Base-by-base conservation (phyloP, 2,329 filamentous ascomycete species). In the Epichloe amarillans region DNA sequence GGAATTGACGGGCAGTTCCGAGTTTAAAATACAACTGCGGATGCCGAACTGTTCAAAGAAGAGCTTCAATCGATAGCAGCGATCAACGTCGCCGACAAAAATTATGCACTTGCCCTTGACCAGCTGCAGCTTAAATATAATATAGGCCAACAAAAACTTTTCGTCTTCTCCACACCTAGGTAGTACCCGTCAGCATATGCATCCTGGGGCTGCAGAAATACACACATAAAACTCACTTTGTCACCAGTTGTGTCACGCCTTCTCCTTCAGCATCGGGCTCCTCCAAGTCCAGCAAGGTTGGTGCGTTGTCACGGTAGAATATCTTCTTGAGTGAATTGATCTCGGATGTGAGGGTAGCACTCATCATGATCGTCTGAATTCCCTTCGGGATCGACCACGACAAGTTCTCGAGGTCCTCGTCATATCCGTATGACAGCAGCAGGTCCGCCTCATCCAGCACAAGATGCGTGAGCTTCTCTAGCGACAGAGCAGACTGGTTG, bases 31-130 rank as follows among this genome's bases (percentile, higher is more conserved):
- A 67, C 88, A 95, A 61, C 87, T 91, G 64, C 88, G 85, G 63
- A 96, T 91, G 45, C 89, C 90, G 62, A 98, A 98, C 64, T 98
- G 93, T 67, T 98, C 93, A 49, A 98, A 79, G 64, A 93, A 98
- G 7, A 98, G 76, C 69, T 96, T 96, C 23, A 98, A 71, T 37
- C 93, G 80, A 68, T 98, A 98, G 60, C 86, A 95, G 56, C 75
- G 71, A 67, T 96, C 90, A 50, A 95, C 84, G 58, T 95, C 88
- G 30, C 81, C 84, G 6, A 95, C 89, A 53, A 78, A 78, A 43
- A 78, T 73, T 54, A 78, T 71, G 52, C 85, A 86, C 66, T 97
- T 97, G 56, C 93, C 93, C 66, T 91, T 95, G 63, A 98, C 84
- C 48, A 97, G 73, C 64, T 93, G 86, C 12, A 97, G 77, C 71